Base-by-base conservation (phyloP, 345 rosid genomes). In the Theobroma cacao region DNA sequence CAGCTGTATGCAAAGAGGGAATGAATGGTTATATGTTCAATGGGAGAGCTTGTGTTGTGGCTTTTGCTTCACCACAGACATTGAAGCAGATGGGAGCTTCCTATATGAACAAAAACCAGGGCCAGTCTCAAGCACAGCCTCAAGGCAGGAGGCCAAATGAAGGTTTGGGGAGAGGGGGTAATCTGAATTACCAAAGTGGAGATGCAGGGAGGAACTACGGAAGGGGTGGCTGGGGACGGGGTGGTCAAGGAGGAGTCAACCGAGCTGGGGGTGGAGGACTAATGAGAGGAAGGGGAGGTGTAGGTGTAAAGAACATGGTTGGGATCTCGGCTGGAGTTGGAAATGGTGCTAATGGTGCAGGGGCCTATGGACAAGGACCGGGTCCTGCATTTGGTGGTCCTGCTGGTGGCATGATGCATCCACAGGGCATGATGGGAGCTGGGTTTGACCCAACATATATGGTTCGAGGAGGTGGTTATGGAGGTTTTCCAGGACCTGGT, bases 31-130 rank as follows among this genome's bases (percentile, higher is more conserved):
- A 77, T 84, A 52, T 81, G 79, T 91, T 93, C 82, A 93, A 91
- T 20, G 97, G 97, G 26, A 87, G 91, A 72, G 87, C 97, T 62
- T 91, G 97, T 81, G 91, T 93, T 84, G 95, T 93, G 69, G 89
- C 95, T 76, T 93, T 91, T 88, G 94, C 97, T 82, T 91, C 95
- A 77, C 93, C 91, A 41, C 92, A 93, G 62, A 90, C 95, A 38
- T 72, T 93, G 83, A 93, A 89, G 87, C 92, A 91, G 86, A 90
- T 90, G 94, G 95, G 94, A 79, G 93, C 90, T 76, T 82, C 89
- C 69, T 89, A 89, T 81, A 82, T 86, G 30, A 91, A 88, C 84
- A 90, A 89, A 84, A 85, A 75, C 77, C 93, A 91, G 79, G 89
- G 86, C 24, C 94, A 89, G 79, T 82, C 90, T 80, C 92, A 91